Evolutionary conservation across 2,329 filamentous ascomycete species (phyloP), one percentile per base, ranked within the genome.

Genomic region (Xylaria polymorpha): DNA sequence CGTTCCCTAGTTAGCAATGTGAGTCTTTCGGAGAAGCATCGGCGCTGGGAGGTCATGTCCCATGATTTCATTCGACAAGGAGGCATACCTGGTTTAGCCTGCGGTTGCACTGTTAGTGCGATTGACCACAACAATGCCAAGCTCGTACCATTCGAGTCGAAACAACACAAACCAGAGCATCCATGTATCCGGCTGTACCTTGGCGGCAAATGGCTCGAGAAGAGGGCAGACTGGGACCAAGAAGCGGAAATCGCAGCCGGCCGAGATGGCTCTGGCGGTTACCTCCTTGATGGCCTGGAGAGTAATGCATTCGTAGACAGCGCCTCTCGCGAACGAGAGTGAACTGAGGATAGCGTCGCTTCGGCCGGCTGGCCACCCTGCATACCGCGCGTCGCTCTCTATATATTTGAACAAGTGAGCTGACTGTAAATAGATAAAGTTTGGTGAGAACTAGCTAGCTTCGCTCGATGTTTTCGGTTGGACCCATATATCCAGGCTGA

Each of bases 71-170:
- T 75, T 41, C 76, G 77, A 37, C 81, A 84, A 69, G 76, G 74
- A n/a, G 71, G 74, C 46, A 76, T 79, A 46, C 76, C 76, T 0
- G 72, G 74, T 9, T 73, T 74, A 4, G 61, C 75, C 5, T 85
- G 83, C 73, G 78, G 77, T 5, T 85, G 83, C 71, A 80, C 84
- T n/a, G 79, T 79, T 1, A 84, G 81, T 32, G 73, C 77, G 2
- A 75, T 85, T 10, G 83, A 85, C 71, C 80, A 79, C 69, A 81
- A 83, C 65, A 84, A 84, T 69, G 83, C 83, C 62, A 83, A 81
- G 64, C 77, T 85, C 7, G 83, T 85, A 1, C 83, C 84, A 0
- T 78, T 80, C 61, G 80, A 84, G 73, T 84, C 82, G 37, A 83
- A 82, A 62, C 83, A 85, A 74, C 78, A 77, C 66, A 85, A 85